These are phyloP conservation scores for Eimeria falciformis DNA, from an alignment of 169 alveolate species.

Conservation along the genomic window DNA sequence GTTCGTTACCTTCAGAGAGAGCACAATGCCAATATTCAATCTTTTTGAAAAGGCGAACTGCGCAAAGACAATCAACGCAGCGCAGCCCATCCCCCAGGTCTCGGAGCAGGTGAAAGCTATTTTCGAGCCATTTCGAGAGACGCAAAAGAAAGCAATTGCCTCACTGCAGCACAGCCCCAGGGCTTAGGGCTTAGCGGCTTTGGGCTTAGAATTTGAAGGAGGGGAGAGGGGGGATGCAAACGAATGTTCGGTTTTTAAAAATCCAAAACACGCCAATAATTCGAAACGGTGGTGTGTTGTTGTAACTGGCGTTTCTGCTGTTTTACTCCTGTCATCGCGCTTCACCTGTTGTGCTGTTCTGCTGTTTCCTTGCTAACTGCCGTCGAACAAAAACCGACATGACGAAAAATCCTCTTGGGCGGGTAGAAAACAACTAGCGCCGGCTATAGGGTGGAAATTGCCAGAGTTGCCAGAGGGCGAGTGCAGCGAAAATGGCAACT, in stretches of 20 bases:
- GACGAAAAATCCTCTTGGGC: too few relatives aligned
- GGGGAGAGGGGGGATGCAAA: background rate
- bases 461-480: too few relatives aligned
- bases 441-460: too few relatives aligned
- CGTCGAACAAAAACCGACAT: too few relatives aligned
- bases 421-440: too few relatives aligned
- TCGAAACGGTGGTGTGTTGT: background rate
- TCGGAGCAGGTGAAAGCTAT: slow-evolving; percentile 75
- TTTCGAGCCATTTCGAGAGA: background rate
- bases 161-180: background rate
- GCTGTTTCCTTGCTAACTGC: background rate
- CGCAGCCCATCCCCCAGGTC: slow-evolving; percentile 77
- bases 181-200: background rate
- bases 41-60: slow-evolving; percentile 82
- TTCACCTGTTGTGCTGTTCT: background rate
- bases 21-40: slow-evolving; percentile 90
- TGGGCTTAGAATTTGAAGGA: background rate
- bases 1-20: slow-evolving; percentile 87
- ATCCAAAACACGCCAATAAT: background rate
- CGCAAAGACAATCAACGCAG: slow-evolving; percentile 76
- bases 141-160: background rate
- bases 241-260: background rate
- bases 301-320: background rate
- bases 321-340: background rate
- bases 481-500: too few relatives aligned